Conservation (phyloP, 2,329 filamentous ascomycete genomes). For the Beauveria pseudobassiana region DNA sequence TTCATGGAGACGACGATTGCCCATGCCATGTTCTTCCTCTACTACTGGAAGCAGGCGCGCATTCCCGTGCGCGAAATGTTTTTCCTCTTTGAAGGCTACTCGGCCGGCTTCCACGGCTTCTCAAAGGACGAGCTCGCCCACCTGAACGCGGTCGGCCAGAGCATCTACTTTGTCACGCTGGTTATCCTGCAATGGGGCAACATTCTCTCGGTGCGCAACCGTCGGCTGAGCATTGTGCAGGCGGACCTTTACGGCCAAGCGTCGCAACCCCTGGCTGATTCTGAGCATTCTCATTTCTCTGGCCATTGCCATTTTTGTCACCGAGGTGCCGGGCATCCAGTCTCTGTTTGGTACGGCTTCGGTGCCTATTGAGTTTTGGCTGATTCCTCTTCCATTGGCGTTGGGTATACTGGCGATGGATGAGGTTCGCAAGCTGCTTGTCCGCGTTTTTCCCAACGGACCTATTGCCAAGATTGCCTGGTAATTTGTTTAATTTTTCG, state of each 20-base stretch:
- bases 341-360: conserved; percentile 38
- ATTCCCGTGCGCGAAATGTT: conserved; percentile 41
- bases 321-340: conserved; percentile 43
- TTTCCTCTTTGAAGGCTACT: conserved; percentile 42
- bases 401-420: conserved; percentile 44
- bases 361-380: conserved; percentile 45
- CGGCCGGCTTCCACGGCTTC: conserved; percentile 42
- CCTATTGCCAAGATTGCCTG: conserved; percentile 41
- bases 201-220: conserved; percentile 43
- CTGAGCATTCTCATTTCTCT: conserved; percentile 39
- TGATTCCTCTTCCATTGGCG: conserved; percentile 42
- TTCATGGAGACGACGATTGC: conserved; percentile 42
- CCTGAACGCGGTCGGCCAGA: conserved; percentile 43
- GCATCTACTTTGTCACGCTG: conserved; percentile 47
- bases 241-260: conserved; percentile 36
- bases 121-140: conserved; percentile 33
- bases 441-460: conserved; percentile 37
- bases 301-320: conserved; percentile 45
- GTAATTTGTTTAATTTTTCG: conserved; percentile 23
- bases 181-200: conserved; percentile 49
- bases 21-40: conserved; percentile 47
- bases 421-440: conserved; percentile 43
- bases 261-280: conserved; percentile 43
- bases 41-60: conserved; percentile 39
- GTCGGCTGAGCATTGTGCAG: conserved; percentile 43